Conservation (phyloP, 2,329 filamentous ascomycete genomes). For the Aspergillus tamarii region DNA sequence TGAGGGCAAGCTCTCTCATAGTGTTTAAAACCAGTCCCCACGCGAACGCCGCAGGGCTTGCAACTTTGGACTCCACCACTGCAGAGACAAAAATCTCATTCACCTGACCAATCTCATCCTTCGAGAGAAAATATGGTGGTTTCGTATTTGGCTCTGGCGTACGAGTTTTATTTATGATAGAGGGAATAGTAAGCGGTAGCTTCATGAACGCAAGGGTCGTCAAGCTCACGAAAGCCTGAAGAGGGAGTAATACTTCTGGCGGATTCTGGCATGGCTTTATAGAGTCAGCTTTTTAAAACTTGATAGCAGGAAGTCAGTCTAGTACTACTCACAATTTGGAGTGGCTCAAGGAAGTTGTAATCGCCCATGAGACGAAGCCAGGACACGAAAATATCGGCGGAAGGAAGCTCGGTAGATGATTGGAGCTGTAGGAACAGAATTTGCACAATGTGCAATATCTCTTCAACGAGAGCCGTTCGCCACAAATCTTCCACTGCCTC, state of each 20-base stretch:
- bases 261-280: conserved; percentile 45
- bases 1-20: conserved; percentile 66
- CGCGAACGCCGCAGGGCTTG: conserved; percentile 74
- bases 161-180: conserved; percentile 44
- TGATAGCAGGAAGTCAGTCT: conserved; percentile 6
- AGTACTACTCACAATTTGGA: conserved; percentile 57
- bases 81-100: conserved; percentile 71
- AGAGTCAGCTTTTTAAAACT: conserved; percentile 20
- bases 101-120: conserved; percentile 70
- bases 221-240: conserved; percentile 71
- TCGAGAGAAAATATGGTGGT: conserved; percentile 68
- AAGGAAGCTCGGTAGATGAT: conserved; percentile 59
- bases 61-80: conserved; percentile 60
- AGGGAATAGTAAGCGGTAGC: conserved; percentile 62
- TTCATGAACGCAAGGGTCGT: conserved; percentile 75
- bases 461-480: conserved; percentile 65
- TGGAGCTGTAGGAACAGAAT: conserved; percentile 73
- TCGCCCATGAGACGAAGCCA: conserved; percentile 77
- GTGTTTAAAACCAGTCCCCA: conserved; percentile 78
- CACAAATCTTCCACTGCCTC: conserved; percentile 65
- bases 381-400: conserved; percentile 61
- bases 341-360: conserved; percentile 69
- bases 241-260: conserved; percentile 50
- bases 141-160: conserved; percentile 35
- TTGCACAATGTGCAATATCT: conserved; percentile 74